Conservation (phyloP, 257 asterid genomes). For the Avicennia marina region DNA sequence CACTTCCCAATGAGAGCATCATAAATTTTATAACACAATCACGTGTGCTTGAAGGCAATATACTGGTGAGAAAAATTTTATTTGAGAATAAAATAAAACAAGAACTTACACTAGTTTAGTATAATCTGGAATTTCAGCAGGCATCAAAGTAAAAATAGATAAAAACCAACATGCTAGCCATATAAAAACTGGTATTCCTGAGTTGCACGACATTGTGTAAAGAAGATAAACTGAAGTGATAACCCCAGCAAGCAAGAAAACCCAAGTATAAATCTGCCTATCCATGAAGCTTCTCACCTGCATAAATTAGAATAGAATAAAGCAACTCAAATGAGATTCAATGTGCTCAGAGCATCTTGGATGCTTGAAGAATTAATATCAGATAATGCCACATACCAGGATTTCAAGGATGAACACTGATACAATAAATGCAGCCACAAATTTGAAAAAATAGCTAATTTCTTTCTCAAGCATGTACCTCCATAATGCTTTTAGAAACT, state of each 20-base stretch:
- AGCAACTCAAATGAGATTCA: conserved; percentile 14
- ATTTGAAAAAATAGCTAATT: conserved; percentile 40
- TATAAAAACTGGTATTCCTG: conserved; percentile 54
- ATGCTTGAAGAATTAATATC: conserved; percentile 13
- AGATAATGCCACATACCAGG: conserved; percentile 50
- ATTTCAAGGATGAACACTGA: conserved; percentile 80
- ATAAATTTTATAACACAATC: not conserved
- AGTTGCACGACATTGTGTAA: conserved; percentile 44
- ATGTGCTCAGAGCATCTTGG: conserved; percentile 9
- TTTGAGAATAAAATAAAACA: not conserved
- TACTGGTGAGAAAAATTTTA: not conserved
- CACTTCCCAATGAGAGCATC: not conserved
- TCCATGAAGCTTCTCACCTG: conserved; percentile 91
- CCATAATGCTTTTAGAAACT: conserved; percentile 65
- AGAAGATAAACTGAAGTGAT: conserved; percentile 59
- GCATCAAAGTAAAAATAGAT: conserved; percentile 87
- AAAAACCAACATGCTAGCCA: conserved; percentile 79
- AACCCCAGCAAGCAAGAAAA: conserved; percentile 67
- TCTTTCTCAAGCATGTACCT: conserved; percentile 39
- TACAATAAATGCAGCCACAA: conserved; percentile 38
- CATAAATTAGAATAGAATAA: conserved; percentile 18
- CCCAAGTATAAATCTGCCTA: conserved; percentile 85
- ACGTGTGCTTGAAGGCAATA: not conserved
- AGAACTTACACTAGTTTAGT: conserved; percentile 74
- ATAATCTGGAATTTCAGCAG: conserved; percentile 98